Evolutionary conservation across 805 yeast genomes (phyloP).

Genomic region (Kuraishia ogatae): DNA sequence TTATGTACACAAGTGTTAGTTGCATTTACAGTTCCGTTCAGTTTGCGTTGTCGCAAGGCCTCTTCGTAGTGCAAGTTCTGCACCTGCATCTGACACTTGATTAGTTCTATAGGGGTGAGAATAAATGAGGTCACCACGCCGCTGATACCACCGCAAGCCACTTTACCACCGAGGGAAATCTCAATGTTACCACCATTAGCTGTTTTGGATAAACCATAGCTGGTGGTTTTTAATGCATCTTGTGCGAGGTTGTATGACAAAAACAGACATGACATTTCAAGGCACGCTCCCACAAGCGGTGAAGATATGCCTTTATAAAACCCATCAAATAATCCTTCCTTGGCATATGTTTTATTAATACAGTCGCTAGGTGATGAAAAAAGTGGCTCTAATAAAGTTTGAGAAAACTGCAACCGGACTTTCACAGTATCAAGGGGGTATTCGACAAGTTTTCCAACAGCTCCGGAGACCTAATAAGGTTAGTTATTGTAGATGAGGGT

Average conservation of each 20-base stretch:
- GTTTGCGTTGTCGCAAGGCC: neutral
- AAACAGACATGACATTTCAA: conserved; percentile 79
- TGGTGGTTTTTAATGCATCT: conserved; percentile 25
- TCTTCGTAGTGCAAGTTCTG: conserved; percentile 24
- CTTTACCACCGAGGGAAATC: conserved; percentile 18
- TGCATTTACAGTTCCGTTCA: neutral
- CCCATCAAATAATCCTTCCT: conserved; percentile 66
- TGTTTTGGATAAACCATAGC: conserved; percentile 11
- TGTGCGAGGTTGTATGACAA: conserved; percentile 48
- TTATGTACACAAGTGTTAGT: conserved; percentile 9
- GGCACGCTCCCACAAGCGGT: conserved; percentile 84
- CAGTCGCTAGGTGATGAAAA: conserved; percentile 59
- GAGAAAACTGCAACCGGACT: conserved; percentile 71
- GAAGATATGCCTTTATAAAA: conserved; percentile 75
- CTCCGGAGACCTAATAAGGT: conserved; percentile 46
- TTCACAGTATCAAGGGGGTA: conserved; percentile 91
- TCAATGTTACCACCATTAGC: conserved; percentile 13
- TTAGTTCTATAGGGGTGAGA: conserved; percentile 84
- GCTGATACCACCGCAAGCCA: conserved; percentile 70
- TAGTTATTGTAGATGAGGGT: conserved; percentile 15
- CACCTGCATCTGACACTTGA: conserved; percentile 86
- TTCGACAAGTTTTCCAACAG: conserved; percentile 75
- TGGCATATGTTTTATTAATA: conserved; percentile 45
- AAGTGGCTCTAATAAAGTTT: conserved; percentile 42
- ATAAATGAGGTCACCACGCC: conserved; percentile 80